These are phyloP conservation scores for Torulaspora indica DNA, from an alignment of 805 yeast species.

Conservation along the genomic window DNA sequence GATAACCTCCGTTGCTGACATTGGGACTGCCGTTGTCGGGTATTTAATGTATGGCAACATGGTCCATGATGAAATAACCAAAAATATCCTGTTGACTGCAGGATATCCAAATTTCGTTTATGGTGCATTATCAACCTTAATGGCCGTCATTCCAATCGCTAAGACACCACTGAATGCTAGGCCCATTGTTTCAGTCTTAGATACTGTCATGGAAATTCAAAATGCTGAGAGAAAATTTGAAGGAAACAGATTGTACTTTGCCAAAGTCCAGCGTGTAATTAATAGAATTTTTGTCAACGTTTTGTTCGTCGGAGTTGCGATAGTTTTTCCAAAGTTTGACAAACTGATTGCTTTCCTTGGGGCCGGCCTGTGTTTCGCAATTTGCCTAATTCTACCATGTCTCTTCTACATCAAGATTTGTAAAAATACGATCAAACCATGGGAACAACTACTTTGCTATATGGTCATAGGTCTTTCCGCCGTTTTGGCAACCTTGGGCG, in stretches of 20 bases:
- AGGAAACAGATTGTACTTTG: slow-evolving; percentile 19
- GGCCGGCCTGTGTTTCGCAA: slow-evolving; percentile 69
- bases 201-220: slow-evolving; percentile 42
- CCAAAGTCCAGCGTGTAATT: slow-evolving; percentile 18
- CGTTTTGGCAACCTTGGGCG: slow-evolving; percentile 52
- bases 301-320: slow-evolving; percentile 53
- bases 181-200: slow-evolving; percentile 72
- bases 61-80: slow-evolving; percentile 71
- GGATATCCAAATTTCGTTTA: slow-evolving; percentile 66
- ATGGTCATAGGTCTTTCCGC: slow-evolving; percentile 44
- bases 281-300: slow-evolving; percentile 50
- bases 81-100: slow-evolving; percentile 58
- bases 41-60: slow-evolving; percentile 74
- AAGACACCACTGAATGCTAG: slow-evolving; percentile 79
- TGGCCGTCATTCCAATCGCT: slow-evolving; percentile 80
- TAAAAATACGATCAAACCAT: slow-evolving; percentile 38
- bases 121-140: slow-evolving; percentile 56
- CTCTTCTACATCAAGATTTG: slow-evolving; percentile 62
- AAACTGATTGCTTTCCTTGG: slow-evolving; percentile 78
- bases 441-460: slow-evolving; percentile 41
- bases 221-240: slow-evolving; percentile 21
- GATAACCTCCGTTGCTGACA: slow-evolving; percentile 56
- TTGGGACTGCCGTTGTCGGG: slow-evolving; percentile 61
- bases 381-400: slow-evolving; percentile 76
- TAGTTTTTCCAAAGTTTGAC: slow-evolving; percentile 73